phyloP scores from a whole-genome alignment of 805 yeast species.

The Candida suzukii region DNA sequence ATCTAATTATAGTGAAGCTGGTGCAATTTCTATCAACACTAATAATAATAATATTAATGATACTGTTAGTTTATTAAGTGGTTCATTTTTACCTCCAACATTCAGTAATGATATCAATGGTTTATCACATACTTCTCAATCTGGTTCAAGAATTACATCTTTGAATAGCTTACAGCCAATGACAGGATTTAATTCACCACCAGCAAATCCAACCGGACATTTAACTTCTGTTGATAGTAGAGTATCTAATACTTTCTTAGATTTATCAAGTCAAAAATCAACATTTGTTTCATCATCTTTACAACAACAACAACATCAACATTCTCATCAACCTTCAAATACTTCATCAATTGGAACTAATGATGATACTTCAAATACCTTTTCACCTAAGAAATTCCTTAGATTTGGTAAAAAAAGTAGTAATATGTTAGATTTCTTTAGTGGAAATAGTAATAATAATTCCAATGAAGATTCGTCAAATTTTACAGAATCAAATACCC shows the following conservation, averaged over 20 bases:
- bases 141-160: neutral
- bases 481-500: neutral
- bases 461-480: neutral
- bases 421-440: constrained; percentile 1
- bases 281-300: constrained; percentile 6
- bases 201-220: constrained; percentile 1
- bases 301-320: neutral
- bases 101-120: neutral
- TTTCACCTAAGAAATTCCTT: constrained; percentile 25
- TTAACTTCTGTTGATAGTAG: constrained; percentile 4
- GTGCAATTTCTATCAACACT: constrained; percentile 2
- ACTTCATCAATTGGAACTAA: constrained; percentile 12
- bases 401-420: constrained; percentile 18
- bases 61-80: neutral
- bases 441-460: neutral
- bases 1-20: constrained; percentile 4
- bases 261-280: constrained; percentile 10
- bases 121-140: neutral
- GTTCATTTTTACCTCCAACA: neutral
- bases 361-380: constrained; percentile 4
- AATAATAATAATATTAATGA: neutral
- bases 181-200: neutral
- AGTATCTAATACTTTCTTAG: constrained; percentile 5
- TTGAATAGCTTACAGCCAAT: neutral
- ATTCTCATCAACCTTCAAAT: constrained; percentile 4